phyloP scores from a whole-genome alignment of 2,329 filamentous ascomycete species.

The Colletotrichum shisoi region DNA sequence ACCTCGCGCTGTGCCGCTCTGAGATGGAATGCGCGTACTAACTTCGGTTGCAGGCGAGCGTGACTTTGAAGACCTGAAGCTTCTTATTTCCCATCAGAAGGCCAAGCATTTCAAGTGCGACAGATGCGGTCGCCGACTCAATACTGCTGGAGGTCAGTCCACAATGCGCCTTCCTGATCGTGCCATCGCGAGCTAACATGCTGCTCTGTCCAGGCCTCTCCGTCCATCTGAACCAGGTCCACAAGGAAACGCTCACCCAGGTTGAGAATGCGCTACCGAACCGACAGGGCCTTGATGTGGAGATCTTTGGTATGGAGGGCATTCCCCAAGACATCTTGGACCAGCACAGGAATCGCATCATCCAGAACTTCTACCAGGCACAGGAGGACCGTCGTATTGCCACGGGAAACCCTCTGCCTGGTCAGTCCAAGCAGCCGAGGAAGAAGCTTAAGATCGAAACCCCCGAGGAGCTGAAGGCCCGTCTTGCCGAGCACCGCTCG shows the following conservation, averaged over 20 bases:
- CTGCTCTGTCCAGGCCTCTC: constrained; percentile 71
- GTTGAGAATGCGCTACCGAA: constrained; percentile 94
- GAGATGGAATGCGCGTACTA: constrained; percentile 28
- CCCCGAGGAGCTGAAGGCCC: constrained; percentile 78
- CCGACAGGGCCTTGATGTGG: constrained; percentile 83
- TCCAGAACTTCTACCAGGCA: constrained; percentile 83
- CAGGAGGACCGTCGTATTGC: constrained; percentile 82
- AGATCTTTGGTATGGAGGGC: constrained; percentile 99
- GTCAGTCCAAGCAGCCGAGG: constrained; percentile 69
- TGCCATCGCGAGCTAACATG: constrained; percentile 29
- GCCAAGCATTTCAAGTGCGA: constrained; percentile 99
- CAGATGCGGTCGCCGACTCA: constrained; percentile 83
- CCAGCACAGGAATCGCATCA: constrained; percentile 85
- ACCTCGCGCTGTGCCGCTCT: constrained; percentile 17
- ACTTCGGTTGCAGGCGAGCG: constrained; percentile 70
- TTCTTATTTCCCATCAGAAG: constrained; percentile 96
- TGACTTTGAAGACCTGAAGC: constrained; percentile 96
- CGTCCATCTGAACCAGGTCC: constrained; percentile 97
- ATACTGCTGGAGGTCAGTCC: constrained; percentile 86
- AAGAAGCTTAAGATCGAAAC: constrained; percentile 79
- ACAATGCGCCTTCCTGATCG: background rate
- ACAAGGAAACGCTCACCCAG: constrained; percentile 86
- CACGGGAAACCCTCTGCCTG: constrained; percentile 83
- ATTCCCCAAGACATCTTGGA: constrained; percentile 86
- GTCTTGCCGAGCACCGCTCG: constrained; percentile 78